Conservation (phyloP, 345 rosid genomes). For the Passiflora organensis region DNA sequence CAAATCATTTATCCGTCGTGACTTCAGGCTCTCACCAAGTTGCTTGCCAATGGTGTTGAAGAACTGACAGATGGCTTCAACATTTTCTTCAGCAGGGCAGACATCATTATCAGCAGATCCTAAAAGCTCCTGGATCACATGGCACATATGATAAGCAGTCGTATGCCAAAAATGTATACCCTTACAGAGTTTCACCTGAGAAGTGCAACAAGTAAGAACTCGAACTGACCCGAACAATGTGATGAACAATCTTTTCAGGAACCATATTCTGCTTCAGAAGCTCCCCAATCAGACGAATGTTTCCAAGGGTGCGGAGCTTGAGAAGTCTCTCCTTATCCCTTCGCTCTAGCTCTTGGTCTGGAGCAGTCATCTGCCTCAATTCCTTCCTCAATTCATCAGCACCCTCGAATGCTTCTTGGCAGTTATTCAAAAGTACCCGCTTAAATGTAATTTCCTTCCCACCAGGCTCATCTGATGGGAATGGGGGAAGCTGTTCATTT, state of each 20-base stretch:
- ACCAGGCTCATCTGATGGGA: slow-evolving; percentile 72
- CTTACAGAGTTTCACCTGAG: not conserved
- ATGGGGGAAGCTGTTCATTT: slow-evolving; percentile 61
- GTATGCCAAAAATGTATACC: not conserved
- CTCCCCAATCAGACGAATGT: slow-evolving; percentile 82
- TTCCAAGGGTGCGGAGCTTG: slow-evolving; percentile 79
- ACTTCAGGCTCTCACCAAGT: slow-evolving; percentile 62
- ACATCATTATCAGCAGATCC: slow-evolving; percentile 45
- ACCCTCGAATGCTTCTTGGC: slow-evolving; percentile 93
- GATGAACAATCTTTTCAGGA: slow-evolving; percentile 79
- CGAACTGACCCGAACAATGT: slow-evolving; percentile 59
- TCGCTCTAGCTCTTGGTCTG: slow-evolving; percentile 67
- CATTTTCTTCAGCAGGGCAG: slow-evolving; percentile 82
- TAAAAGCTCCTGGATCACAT: slow-evolving; percentile 58
- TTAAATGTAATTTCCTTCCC: slow-evolving; percentile 76
- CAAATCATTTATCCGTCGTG: slow-evolving; percentile 54
- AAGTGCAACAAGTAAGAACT: not conserved
- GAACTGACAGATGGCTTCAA: slow-evolving; percentile 80
- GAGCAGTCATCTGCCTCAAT: slow-evolving; percentile 58
- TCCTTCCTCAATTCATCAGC: slow-evolving; percentile 68
- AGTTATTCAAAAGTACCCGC: slow-evolving; percentile 66
- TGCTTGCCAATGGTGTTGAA: slow-evolving; percentile 78
- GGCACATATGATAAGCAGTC: not conserved
- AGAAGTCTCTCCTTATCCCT: slow-evolving; percentile 70
- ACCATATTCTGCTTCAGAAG: slow-evolving; percentile 88